Base-by-base conservation (phyloP, 2,329 filamentous ascomycete genomes). In the Ophiostoma pallidulum region DNA sequence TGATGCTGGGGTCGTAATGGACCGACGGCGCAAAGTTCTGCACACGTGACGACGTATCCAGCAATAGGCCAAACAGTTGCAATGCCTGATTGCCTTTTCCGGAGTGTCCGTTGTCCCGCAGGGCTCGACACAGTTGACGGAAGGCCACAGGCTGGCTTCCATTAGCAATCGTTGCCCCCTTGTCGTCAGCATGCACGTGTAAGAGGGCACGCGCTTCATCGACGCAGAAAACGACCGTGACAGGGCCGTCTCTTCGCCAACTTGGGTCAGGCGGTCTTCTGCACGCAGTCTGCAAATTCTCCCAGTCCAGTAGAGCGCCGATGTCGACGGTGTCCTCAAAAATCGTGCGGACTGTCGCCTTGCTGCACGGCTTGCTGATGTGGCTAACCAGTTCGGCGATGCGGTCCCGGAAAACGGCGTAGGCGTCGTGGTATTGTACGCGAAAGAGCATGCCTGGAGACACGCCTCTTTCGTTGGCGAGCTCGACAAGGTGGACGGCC, bases 41-140 rank as follows among this genome's bases (percentile, higher is more conserved):
- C 5, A 46, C 9, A 8, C 20, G 26, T 5, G 36, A 46, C 12
- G 37, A 40, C 4, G 44, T 46, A 20, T 46, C 44, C 4, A 46
- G 44, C 12, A 46, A 24, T 26, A 46, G 9, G 28, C 44, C 44
- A 33, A 46, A 46, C 12, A 46, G 13, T 6, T 35, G 32, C 14
- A 10, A 9, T 13, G 32, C 14, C 3, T 16, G 13, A 26, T 28
- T 16, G 9, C 33, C 12, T 13, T 3, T 2, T 6, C 2, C 33
- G 12, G n/a, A 10, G 18, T 7, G 14, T 6, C 37, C 38, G 13
- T 26, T 12, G 3, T 14, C 13, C 3, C 12, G 8, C 16, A 46
- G 18, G 9, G 36, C 19, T 5, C 26, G 28, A 6, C 44, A 36
- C 1, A 46, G 28, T 19, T 40, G 36, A 19, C 36, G 44, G 16